Conservation (phyloP, 2,329 filamentous ascomycete genomes). For the Lachnellula occidentalis region DNA sequence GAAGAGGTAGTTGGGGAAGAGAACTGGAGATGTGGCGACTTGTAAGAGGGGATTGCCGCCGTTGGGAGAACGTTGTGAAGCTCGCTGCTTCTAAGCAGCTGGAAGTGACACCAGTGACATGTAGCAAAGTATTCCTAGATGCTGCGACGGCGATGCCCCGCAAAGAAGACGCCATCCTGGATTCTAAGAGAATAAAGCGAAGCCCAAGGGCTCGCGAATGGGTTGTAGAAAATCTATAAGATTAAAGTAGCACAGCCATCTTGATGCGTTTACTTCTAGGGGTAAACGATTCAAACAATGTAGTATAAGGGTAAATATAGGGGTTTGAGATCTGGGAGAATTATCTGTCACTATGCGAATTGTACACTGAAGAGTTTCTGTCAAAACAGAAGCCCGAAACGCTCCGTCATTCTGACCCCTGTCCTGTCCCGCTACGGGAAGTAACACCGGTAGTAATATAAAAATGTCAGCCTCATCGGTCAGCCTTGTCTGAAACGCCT, state of each 20-base stretch:
- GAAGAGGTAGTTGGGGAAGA: background rate
- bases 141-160: slow-evolving; percentile 15
- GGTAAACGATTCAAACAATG: too few relatives aligned
- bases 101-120: background rate
- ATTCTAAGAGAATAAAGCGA: slow-evolving; percentile 10
- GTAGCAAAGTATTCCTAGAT: slow-evolving; percentile 8
- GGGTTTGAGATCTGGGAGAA: background rate
- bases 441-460: background rate
- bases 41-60: background rate
- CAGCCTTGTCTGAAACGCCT: background rate
- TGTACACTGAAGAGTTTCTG: background rate
- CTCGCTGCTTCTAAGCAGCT: background rate
- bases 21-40: background rate
- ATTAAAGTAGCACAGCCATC: slow-evolving; percentile 4
- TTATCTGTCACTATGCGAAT: background rate
- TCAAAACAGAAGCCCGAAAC: background rate
- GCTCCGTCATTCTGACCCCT: background rate
- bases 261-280: too few relatives aligned
- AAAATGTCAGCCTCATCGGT: background rate
- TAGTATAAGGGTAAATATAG: background rate
- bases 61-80: slow-evolving; percentile 1
- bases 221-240: background rate
- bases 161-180: slow-evolving; percentile 21
- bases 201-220: slow-evolving; percentile 24
- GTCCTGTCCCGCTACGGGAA: background rate